Conservation (phyloP, 2,329 filamentous ascomycete genomes). For the Claviceps sp. region DNA sequence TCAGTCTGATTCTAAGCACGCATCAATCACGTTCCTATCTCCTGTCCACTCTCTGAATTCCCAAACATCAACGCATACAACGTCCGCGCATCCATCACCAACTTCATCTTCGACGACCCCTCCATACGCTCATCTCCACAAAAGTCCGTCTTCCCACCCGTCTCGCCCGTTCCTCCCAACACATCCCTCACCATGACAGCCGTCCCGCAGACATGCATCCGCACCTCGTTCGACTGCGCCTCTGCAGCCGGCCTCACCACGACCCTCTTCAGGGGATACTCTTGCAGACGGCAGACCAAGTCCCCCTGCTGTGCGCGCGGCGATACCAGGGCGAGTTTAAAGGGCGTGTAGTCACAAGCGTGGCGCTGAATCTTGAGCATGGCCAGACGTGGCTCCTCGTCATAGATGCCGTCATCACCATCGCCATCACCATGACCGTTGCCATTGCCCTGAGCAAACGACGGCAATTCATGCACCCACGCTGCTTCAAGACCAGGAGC, state of each 20-base stretch:
- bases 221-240: slow-evolving; percentile 1
- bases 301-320: slow-evolving; percentile 6
- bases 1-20: too few relatives aligned
- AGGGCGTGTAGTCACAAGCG: neutral
- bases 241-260: slow-evolving; percentile 5
- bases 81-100: slow-evolving; percentile 5
- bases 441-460: neutral
- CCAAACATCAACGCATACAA: slow-evolving; percentile 8
- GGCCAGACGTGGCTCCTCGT: slow-evolving; percentile 6
- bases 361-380: slow-evolving; percentile 2
- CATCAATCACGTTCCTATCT: too few relatives aligned
- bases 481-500: slow-evolving; percentile 3
- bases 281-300: slow-evolving; percentile 5
- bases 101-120: neutral
- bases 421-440: too few relatives aligned
- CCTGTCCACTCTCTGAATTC: neutral
- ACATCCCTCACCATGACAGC: slow-evolving; percentile 5
- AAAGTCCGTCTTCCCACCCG: neutral
- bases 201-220: slow-evolving; percentile 7
- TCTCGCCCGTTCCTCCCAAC: neutral
- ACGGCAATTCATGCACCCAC: neutral
- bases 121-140: neutral
- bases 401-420: too few relatives aligned
- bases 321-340: slow-evolving; percentile 7
- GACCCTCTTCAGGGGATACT: slow-evolving; percentile 6